Evolutionary conservation across 1,284 basidiomycete species (phyloP).

Genomic region (Apiotrichum veenhuisii): DNA sequence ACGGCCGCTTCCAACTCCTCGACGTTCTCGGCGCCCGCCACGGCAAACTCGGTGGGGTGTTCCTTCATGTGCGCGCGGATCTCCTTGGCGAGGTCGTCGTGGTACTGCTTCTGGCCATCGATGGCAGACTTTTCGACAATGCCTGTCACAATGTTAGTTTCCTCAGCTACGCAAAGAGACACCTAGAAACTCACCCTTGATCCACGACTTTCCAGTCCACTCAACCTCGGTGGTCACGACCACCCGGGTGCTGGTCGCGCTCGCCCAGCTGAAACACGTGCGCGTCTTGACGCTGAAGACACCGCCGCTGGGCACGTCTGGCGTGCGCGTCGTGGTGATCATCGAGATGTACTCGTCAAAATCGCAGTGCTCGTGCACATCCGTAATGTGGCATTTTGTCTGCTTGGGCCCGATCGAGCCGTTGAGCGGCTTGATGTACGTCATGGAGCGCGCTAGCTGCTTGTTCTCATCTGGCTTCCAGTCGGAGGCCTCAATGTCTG

Average conservation of each 20-base stretch:
- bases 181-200: conserved; percentile 67
- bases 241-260: conserved; percentile 68
- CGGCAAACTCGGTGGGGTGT: conserved; percentile 83
- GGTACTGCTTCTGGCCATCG: conserved; percentile 91
- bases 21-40: conserved; percentile 60
- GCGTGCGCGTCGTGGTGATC: conserved; percentile 85
- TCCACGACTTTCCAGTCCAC: conserved; percentile 94
- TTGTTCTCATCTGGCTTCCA: conserved; percentile 73
- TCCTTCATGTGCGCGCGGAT: conserved; percentile 85
- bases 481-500: conserved; percentile 88
- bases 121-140: conserved; percentile 89
- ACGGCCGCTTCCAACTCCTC: conserved; percentile 14
- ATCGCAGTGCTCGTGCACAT: conserved; percentile 77
- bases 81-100: conserved; percentile 73
- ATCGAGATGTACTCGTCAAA: conserved; percentile 79
- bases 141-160: conserved; percentile 56
- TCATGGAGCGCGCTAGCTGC: conserved; percentile 77
- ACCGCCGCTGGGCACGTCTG: conserved; percentile 88
- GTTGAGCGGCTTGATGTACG: conserved; percentile 91
- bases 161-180: background rate
- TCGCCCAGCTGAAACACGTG: conserved; percentile 93
- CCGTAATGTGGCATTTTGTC: conserved; percentile 88
- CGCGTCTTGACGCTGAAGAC: conserved; percentile 90
- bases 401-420: conserved; percentile 87
- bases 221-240: conserved; percentile 88